Evolutionary conservation across 306 rosid genomes (phyloP), one percentile per base, ranked within the genome.

Genomic region (Hylodesmum podocarpum): DNA sequence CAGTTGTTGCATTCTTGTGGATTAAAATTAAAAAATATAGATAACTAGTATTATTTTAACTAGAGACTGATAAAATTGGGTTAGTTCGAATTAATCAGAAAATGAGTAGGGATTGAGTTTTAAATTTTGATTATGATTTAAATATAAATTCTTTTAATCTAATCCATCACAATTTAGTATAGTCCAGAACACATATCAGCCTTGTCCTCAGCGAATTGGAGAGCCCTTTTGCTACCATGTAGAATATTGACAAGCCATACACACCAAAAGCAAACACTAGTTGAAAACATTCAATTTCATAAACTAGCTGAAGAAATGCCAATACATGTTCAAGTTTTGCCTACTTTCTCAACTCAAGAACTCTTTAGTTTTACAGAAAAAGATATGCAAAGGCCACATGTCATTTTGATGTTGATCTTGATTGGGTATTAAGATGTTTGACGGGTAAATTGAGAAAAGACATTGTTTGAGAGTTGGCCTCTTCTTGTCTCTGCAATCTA

Each of bases 381-480:
- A 34, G 4, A 68, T 29, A 22, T 39, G 37, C 14, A 28, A 37
- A 46, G 22, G 29, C 21, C 29, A 28, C 19, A 7, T 3, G 73
- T 78, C 54, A 50, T 46, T 7, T 14, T 76, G 71, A 44, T 4
- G 53, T 15, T 68, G 78, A 41, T 43, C 25, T 0, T 73, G 66
- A 72, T 34, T 19, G 24, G 67, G 61, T 5, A 70, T 55, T 16
- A 74, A 72, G 21, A 43, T 33, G 57, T 39, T 73, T 57, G 78
- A 37, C 1, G 62, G 68, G 22, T 46, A 39, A 16, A 64, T 68
- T 50, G 70, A 87, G 70, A 87, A 73, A 15, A 78, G 74, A 65
- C 65, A 81, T 4, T 68, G 81, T 44, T 86, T 87, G 46, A 64
- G 61, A n/a, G 72, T 36, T 76, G 80, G 27, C 47, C 80, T 18